These are phyloP conservation scores for Discostella stelligeroides DNA, from an alignment of 108 stramenopile genomes.

Conservation along the genomic window DNA sequence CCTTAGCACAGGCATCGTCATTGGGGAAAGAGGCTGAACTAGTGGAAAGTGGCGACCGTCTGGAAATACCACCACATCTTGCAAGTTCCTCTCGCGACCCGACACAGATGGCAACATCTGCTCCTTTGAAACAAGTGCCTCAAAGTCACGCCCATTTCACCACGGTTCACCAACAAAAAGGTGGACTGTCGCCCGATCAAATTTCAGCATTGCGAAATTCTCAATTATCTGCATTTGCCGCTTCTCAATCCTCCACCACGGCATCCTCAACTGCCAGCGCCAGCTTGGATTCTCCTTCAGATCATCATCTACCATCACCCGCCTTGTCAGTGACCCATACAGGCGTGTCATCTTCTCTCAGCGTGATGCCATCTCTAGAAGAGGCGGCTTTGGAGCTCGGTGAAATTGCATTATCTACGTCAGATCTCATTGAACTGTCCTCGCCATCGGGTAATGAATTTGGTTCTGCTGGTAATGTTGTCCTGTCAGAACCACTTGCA, in stretches of 20 bases:
- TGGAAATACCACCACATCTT: background rate
- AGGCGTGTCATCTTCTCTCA: conserved; percentile 10
- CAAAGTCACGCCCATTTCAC: background rate
- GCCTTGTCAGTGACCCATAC: conserved; percentile 13
- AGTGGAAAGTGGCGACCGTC: background rate
- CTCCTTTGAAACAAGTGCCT: background rate
- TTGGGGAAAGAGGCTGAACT: conserved; percentile 1
- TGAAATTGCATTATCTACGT: conserved; percentile 12
- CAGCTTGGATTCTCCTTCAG: background rate
- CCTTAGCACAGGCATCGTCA: background rate
- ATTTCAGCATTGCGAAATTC: conserved; percentile 4
- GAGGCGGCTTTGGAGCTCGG: conserved; percentile 24
- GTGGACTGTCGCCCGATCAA: background rate
- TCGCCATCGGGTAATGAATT: conserved; percentile 1
- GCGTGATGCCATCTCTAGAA: conserved; percentile 23
- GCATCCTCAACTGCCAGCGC: background rate
- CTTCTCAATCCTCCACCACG: conserved; percentile 11
- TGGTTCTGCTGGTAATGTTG: background rate
- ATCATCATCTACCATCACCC: conserved; percentile 13
- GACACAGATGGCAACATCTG: background rate
- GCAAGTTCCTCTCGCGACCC: background rate
- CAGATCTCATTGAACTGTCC: conserved; percentile 7
- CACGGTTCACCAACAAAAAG: background rate
- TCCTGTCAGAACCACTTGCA: no score
- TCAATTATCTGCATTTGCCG: background rate